These are phyloP conservation scores for Daldinia vernicosa DNA, from an alignment of 495 filamentous ascomycete genomes.

Conservation along the genomic window DNA sequence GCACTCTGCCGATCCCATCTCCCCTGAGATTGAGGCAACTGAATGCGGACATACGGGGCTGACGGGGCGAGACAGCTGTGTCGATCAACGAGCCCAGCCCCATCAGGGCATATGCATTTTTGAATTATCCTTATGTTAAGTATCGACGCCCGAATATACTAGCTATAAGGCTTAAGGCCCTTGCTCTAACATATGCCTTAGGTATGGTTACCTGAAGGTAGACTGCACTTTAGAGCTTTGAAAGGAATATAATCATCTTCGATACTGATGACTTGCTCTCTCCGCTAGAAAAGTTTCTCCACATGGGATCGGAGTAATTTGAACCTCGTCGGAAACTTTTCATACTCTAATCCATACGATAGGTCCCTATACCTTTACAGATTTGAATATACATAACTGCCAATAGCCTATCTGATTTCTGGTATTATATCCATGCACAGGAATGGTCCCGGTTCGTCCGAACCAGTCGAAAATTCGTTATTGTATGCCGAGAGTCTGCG, in stretches of 20 bases:
- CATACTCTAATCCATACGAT: background rate
- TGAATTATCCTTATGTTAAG: background rate
- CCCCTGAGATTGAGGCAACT: background rate
- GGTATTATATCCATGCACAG: background rate
- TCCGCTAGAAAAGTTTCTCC: background rate
- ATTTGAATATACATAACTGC: background rate
- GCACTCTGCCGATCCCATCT: background rate
- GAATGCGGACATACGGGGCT: background rate
- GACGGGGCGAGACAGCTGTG: background rate
- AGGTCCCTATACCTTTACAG: background rate
- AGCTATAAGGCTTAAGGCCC: background rate
- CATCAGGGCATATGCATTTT: background rate
- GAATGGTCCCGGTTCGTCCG: background rate
- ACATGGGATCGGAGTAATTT: background rate
- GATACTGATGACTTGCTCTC: too few species aligned
- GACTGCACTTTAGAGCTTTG: background rate
- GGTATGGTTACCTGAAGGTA: too few species aligned
- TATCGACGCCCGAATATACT: background rate
- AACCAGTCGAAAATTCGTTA: background rate
- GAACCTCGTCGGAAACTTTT: background rate
- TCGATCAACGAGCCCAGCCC: background rate
- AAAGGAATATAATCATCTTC: background rate
- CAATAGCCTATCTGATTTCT: background rate
- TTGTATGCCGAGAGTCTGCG: background rate
- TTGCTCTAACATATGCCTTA: background rate